Evolutionary conservation across 2,329 filamentous ascomycete genomes (phyloP), one percentile per base, ranked within the genome.

Genomic region (Didymella glomerata): DNA sequence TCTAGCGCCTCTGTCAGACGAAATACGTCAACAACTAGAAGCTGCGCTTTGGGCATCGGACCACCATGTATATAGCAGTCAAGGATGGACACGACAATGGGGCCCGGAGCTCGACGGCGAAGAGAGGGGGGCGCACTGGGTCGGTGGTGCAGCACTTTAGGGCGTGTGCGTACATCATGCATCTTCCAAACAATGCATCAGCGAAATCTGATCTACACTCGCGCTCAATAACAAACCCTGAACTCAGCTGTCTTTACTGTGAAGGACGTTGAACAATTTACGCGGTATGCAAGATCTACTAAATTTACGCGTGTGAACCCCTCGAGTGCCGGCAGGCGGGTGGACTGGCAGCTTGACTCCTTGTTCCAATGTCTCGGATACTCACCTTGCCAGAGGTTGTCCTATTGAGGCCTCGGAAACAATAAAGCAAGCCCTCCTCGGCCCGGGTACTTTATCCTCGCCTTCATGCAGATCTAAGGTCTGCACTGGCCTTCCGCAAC

Each of bases 301-400:
- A 52, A 36, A 41, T 30, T 10, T 11, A 18, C 20, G 41, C 27
- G 24, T 4, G 18, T 38, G 22, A 24, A 30, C 11, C 25, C 18
- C 6, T 42, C 18, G 7, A 47, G 8, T 34, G 2, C 14, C 24
- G 20, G 36, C 7, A 30, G 30, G 14, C 20, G 40, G 55, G 32
- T 34, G 30, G 14, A 38, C n/a, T 38, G 28, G 9, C 44, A 22
- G 30, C 20, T 45, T 18, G 3, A 36, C 18, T 36, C n/a, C 38
- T 54, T 58, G 56, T 58, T 46, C 46, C 45, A 49, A 46, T 41
- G 11, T 40, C 40, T 46, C 45, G 46, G 45, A 27, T 49, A 14
- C 13, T 7, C 28, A 28, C 38, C 36, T 45, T 4, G 44, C 20
- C 22, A 46, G 14, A 16, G 18, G 9, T 27, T 40, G 18, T 27